phyloP scores from a whole-genome alignment of 352 stramenopile genomes.

The Phytophthora pseudosyringae region DNA sequence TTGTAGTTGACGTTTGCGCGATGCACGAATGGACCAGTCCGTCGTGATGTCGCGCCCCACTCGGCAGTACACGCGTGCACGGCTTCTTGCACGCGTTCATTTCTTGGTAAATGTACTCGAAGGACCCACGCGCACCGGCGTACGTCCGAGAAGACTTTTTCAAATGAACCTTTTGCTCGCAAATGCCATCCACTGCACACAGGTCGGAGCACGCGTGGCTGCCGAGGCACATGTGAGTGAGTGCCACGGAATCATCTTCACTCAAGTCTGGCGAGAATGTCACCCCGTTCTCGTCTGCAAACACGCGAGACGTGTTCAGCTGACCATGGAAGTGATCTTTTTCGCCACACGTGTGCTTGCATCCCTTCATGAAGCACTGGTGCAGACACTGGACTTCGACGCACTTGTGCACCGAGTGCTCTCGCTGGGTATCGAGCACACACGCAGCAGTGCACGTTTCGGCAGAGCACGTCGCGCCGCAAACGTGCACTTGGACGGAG shows the following conservation, averaged over 20 bases:
- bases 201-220: background rate
- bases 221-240: background rate
- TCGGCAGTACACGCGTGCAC: background rate
- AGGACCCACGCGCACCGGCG: slow-evolving; percentile 43
- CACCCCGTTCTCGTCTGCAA: background rate
- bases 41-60: background rate
- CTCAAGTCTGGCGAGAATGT: background rate
- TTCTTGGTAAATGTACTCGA: slow-evolving; percentile 69
- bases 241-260: background rate
- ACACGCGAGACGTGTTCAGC: background rate
- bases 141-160: slow-evolving; percentile 62
- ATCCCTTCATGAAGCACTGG: background rate
- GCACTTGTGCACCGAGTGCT: background rate
- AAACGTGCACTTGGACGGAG: background rate
- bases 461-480: background rate
- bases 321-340: background rate
- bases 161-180: slow-evolving; percentile 11
- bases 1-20: too few relatives aligned
- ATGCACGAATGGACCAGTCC: background rate
- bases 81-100: slow-evolving; percentile 4
- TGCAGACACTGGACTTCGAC: background rate
- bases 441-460: background rate
- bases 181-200: background rate
- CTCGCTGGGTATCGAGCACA: background rate
- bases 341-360: background rate